Percentiles rank a stretch among this genome's conserved stretches.
phyloP scores from a whole-genome alignment of 2,329 filamentous ascomycete genomes.

The Diplodia seriata region DNA sequence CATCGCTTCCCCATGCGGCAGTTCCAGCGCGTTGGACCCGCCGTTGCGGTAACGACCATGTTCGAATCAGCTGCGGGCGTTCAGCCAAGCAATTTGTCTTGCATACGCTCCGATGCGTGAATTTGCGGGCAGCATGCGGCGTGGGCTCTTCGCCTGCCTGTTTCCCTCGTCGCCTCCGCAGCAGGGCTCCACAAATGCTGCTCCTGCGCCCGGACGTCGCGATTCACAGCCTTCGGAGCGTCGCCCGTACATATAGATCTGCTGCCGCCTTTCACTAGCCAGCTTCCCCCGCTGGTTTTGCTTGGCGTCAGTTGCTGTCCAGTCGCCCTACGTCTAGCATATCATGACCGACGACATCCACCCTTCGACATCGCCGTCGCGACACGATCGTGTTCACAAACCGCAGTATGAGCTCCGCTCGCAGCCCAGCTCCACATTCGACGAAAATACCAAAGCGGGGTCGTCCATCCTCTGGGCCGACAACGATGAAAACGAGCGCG shows the following conservation, averaged over 20 bases:
- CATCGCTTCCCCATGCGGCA: constrained; percentile 12
- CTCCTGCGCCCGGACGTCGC: background rate
- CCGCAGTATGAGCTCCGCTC: constrained; percentile 1
- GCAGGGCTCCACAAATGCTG: background rate
- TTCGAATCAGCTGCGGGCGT: background rate
- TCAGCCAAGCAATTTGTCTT: constrained; percentile 20
- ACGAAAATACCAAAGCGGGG: constrained; percentile 6
- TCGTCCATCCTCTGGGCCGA: constrained; percentile 19
- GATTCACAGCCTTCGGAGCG: background rate
- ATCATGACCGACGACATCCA: constrained; percentile 16
- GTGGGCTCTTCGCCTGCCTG: background rate
- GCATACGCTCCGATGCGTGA: background rate
- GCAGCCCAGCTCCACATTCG: background rate
- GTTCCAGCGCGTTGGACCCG: constrained; percentile 7
- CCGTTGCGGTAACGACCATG: constrained; percentile 9
- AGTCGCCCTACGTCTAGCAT: background rate
- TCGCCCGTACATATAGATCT: constrained; percentile 15
- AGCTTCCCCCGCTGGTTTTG: background rate
- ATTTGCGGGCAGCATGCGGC: constrained; percentile 1
- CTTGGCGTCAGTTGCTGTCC: background rate
- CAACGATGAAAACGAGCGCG: background rate
- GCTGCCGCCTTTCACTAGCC: background rate
- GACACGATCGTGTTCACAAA: background rate
- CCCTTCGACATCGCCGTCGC: background rate
- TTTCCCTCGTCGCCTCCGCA: background rate